Base-by-base conservation (phyloP, 805 yeast species). In the Lachancea sp. region DNA sequence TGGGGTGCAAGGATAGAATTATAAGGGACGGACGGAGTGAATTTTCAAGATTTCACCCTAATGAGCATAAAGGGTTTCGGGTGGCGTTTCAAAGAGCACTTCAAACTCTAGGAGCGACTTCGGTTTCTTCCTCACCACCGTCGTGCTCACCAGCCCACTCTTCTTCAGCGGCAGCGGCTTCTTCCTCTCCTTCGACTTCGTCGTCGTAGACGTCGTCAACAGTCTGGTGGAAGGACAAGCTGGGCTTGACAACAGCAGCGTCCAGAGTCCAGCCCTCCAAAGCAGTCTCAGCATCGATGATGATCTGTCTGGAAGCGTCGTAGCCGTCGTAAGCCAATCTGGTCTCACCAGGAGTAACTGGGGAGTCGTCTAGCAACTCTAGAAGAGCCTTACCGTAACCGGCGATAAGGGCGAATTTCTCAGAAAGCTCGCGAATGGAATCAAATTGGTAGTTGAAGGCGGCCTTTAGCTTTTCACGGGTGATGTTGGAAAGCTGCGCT, bases 301-400 rank as follows among this genome's bases (percentile, higher is more conserved):
- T 89, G 73, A 93, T 88, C 77, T 93, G 98, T 77, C 89, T 90
- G 51, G 96, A 85, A 49, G 96, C 96, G 68, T 91, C 97, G 69
- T 89, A 91, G 56, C 98, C 98, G 65, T 93, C 98, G 71, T 93
- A 91, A 49, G 96, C 91, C 41, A 96, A 91, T 77, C 98, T 88
- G 55, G 96, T 83, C 77, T 91, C 98, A 75, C 99, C 99, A 53
- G 99, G 99, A 56, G 97, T 91, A 54, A 93, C 96, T 53, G 98
- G 95, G 55, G 93, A 73, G 71, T 91, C 98, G 68, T 91, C 98
- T 67, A 91, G 79, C 64, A 91, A 81, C 77, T 93, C 98, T 65
- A 93, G 78, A 56, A 91, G 74, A 37, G 96, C 96, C 77, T 91
- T 91, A 74, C 98, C 98, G 77, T 93, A 93, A 64, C 97, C 97